A percentile compares a stretch with the other conserved stretches of the same genome.
phyloP scores from a whole-genome alignment of 257 asterid species.

The Cynanchum wilfordii region DNA sequence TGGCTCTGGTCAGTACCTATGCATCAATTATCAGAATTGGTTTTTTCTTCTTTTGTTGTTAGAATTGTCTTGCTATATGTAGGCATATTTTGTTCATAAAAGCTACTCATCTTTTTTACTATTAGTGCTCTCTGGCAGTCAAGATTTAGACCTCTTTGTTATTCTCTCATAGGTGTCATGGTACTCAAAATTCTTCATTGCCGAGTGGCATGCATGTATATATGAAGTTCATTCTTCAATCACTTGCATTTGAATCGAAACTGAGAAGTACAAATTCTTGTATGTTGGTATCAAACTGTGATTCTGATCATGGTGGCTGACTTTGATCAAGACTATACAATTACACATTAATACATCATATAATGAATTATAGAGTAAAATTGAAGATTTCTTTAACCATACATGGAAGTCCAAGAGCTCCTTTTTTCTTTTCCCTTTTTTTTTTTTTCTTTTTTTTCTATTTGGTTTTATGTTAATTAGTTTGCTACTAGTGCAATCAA shows the following conservation, averaged over 20 bases:
- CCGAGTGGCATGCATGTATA: background rate
- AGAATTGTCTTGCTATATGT: background rate
- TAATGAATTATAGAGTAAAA: background rate
- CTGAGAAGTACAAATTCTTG: background rate
- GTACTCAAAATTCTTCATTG: background rate
- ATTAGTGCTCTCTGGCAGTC: background rate
- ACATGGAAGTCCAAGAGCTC: background rate
- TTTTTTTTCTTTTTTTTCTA: no score
- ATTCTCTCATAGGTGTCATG: background rate
- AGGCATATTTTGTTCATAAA: background rate
- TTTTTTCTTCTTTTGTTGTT: background rate
- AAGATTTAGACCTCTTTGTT: background rate
- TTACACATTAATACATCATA: background rate
- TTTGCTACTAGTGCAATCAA: background rate
- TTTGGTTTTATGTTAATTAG: no score
- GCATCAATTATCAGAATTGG: background rate
- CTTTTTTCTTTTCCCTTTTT: background rate
- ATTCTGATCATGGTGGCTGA: background rate
- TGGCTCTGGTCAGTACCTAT: background rate
- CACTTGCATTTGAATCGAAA: background rate
- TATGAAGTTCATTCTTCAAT: background rate
- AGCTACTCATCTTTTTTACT: background rate
- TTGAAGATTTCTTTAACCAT: background rate
- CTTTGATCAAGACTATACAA: background rate
- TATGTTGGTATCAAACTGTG: background rate